Base-by-base conservation (phyloP, 2,329 filamentous ascomycete species). In the Sarocladiaceae sp. region DNA sequence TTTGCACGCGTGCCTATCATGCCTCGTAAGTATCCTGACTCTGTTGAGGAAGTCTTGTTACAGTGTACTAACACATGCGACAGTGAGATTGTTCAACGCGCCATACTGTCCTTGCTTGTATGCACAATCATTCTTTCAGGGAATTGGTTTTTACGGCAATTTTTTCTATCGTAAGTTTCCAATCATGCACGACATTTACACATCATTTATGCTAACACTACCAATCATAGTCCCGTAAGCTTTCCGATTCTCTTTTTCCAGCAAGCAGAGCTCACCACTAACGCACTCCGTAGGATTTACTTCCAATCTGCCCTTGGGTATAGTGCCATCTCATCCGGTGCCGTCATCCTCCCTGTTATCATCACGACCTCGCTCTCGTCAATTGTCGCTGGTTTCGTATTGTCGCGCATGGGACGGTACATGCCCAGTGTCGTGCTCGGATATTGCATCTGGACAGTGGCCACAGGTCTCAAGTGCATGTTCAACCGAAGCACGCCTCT, bases 361-460 rank as follows among this genome's bases (percentile, higher is more conserved):
- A 51, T 66, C 35, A 53, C 59, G 4, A 61, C 60, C 18, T 62
- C 65, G 1, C 7, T 56, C 1, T 55, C 56, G 20, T 69, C 67
- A 6, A 61, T 67, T 26, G 31, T 60, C 8, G 61, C 62, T 1
- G 67, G 67, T 0, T 60, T 66, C 53, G 65, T 62, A 37, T 64
- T 69, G 57, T 57, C 61, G 2, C 57, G 62, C 6, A 26, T 56
- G 2, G 59, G 62, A 4, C 57, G 59, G 5, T 69, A 68, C 47
- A 64, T 64, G 54, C 56, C 51, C 1, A 60, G 62, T 28, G 59
- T 69, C 22, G 55, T 62, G 28, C 57, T 44, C 7, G 70, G 70
- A 2, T 71, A 67, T 49, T 52, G 56, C 1, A 53, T 70, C 1
- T 71, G 68, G 66, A 64, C 66, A 0, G 51, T 71, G 2, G 69